These are phyloP conservation scores for Quercus agrifolia DNA, from an alignment of 306 rosid genomes.

Conservation along the genomic window DNA sequence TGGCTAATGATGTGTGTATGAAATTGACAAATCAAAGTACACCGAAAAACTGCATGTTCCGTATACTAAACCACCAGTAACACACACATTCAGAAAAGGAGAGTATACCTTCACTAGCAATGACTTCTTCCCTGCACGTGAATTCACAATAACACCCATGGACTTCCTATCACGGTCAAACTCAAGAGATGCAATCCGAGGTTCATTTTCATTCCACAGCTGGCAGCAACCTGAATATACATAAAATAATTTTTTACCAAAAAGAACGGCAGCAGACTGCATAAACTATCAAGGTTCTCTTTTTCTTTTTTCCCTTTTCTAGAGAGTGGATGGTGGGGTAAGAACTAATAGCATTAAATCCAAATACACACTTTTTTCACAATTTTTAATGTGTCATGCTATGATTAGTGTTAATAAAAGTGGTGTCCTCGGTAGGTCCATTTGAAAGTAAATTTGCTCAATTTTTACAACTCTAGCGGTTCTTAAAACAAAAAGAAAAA, in stretches of 20 bases:
- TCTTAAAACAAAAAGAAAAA: too few relatives aligned
- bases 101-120: constrained; percentile 76
- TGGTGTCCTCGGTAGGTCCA: too few relatives aligned
- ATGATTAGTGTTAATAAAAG: too few relatives aligned
- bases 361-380: too few relatives aligned
- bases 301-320: neutral
- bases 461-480: too few relatives aligned
- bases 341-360: too few relatives aligned
- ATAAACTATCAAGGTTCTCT: neutral
- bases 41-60: neutral
- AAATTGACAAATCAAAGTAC: too few relatives aligned
- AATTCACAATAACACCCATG: constrained; percentile 73
- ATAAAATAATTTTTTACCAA: neutral
- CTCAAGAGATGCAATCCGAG: constrained; percentile 82
- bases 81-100: neutral
- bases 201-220: constrained; percentile 56
- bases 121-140: constrained; percentile 46
- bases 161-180: constrained; percentile 90
- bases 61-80: neutral
- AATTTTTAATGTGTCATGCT: too few relatives aligned
- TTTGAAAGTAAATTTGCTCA: too few relatives aligned
- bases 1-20: too few relatives aligned
- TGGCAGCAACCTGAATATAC: constrained; percentile 54
- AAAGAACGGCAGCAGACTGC: neutral
- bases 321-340: neutral